phyloP scores from a whole-genome alignment of 169 alveolate genomes.

The Fabrea salina region DNA sequence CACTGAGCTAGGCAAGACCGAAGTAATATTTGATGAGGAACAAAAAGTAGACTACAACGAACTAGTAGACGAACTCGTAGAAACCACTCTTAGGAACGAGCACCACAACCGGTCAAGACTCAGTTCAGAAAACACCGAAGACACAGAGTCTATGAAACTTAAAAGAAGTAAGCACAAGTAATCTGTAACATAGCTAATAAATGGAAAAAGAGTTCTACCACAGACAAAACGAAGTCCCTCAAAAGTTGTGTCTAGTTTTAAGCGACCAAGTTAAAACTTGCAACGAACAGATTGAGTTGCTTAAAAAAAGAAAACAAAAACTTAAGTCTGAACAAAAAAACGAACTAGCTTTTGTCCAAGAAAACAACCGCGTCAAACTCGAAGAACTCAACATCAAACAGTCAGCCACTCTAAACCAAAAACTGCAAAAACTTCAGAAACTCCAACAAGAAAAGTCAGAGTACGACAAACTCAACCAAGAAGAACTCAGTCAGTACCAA shows the following conservation, averaged over 20 bases:
- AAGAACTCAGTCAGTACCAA: neutral
- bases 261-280: neutral
- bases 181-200: no score
- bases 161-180: no score
- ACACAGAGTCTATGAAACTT: no score
- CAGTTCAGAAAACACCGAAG: no score
- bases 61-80: neutral
- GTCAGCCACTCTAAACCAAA: neutral
- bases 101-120: no score
- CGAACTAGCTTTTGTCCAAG: neutral
- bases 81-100: no score
- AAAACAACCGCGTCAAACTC: neutral
- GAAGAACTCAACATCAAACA: neutral
- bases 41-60: neutral
- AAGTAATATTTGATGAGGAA: neutral
- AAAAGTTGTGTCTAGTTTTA: neutral
- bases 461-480: no score
- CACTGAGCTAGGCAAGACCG: neutral
- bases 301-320: conserved; percentile 2
- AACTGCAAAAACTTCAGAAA: neutral
- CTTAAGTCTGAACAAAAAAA: conserved; percentile 7
- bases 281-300: neutral
- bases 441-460: neutral
- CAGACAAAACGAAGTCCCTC: no score
- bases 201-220: no score